Evolutionary conservation across 73 alveolate species (phyloP).

Genomic region (Tetrahymena thermophila): DNA sequence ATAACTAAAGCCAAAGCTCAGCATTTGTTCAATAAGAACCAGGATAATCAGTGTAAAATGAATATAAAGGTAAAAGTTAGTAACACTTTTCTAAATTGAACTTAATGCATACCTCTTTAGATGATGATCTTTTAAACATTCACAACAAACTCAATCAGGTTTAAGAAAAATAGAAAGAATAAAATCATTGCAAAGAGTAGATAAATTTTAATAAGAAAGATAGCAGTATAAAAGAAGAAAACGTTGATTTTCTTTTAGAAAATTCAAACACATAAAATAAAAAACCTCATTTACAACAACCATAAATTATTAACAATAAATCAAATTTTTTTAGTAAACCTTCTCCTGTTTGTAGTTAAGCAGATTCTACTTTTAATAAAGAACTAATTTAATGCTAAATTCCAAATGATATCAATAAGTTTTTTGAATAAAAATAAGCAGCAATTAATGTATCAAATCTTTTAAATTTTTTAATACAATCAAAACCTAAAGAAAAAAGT

Average conservation of each 20-base stretch:
- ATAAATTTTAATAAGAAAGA: too few species aligned
- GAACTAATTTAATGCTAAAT: not conserved
- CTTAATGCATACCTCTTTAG: not conserved
- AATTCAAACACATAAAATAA: too few species aligned
- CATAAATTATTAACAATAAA: too few species aligned
- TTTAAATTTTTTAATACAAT: too few species aligned
- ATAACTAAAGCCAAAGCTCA: not conserved
- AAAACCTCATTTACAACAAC: not conserved
- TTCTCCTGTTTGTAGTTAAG: too few species aligned
- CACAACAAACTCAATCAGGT: not conserved
- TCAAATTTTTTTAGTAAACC: too few species aligned
- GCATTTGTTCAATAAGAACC: not conserved
- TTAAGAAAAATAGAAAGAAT: not conserved
- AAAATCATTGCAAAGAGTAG: not conserved
- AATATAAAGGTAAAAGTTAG: not conserved
- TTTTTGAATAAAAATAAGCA: not conserved
- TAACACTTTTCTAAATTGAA: not conserved
- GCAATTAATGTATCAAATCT: too few species aligned
- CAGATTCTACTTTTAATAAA: not conserved
- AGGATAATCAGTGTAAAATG: not conserved
- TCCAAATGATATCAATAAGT: not conserved
- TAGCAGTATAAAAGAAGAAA: not conserved
- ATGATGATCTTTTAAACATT: not conserved
- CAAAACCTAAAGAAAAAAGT: not conserved
- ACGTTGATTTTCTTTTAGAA: not conserved